phyloP scores from a whole-genome alignment of 2,329 filamentous ascomycete species.

The Neofusicoccum kwambonambiense region DNA sequence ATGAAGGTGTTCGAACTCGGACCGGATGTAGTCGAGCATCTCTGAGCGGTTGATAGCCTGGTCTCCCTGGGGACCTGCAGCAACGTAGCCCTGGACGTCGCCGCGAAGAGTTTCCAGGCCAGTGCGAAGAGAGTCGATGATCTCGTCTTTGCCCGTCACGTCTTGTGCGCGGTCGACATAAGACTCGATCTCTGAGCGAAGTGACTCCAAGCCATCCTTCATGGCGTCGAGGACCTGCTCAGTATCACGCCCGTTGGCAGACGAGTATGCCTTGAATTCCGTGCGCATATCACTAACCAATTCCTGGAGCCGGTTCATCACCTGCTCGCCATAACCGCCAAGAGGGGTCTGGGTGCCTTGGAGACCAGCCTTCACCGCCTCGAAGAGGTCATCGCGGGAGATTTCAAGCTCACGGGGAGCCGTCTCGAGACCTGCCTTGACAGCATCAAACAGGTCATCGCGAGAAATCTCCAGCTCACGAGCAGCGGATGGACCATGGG shows the following conservation, averaged over 20 bases:
- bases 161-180: constrained; percentile 75
- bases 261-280: constrained; percentile 75
- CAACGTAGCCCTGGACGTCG: constrained; percentile 56
- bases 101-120: constrained; percentile 65
- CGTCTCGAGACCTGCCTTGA: constrained; percentile 39
- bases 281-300: constrained; percentile 61
- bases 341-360: constrained; percentile 43
- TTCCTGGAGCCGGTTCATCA: constrained; percentile 59
- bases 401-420: constrained; percentile 43
- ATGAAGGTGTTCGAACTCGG: constrained; percentile 62
- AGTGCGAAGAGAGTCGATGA: constrained; percentile 65
- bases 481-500: constrained; percentile 40
- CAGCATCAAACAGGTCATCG: constrained; percentile 56
- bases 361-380: constrained; percentile 56
- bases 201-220: constrained; percentile 79
- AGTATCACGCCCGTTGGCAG: constrained; percentile 75
- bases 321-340: constrained; percentile 56
- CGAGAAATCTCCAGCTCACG: constrained; percentile 48
- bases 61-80: constrained; percentile 44
- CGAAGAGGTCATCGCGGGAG: constrained; percentile 52
- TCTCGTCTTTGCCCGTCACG: constrained; percentile 71
- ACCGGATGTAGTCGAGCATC: constrained; percentile 51
- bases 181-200: constrained; percentile 75
- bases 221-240: constrained; percentile 87
- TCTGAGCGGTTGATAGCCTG: constrained; percentile 42